A percentile compares a stretch with the other conserved stretches of the same genome.
Conservation (phyloP, 805 yeast genomes). For the Candida sithepensis region DNA sequence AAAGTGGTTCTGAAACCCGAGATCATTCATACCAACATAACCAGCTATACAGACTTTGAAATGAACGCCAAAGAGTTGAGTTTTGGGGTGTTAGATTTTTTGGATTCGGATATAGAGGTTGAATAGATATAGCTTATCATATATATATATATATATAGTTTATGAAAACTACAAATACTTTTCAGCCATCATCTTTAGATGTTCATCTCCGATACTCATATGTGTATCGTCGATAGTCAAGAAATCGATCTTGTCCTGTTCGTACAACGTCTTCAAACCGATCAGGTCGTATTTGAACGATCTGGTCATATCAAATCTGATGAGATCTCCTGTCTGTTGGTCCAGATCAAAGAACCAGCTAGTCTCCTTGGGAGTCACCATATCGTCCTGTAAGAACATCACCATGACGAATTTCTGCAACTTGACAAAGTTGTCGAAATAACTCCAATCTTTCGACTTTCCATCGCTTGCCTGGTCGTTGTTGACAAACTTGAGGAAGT, state of each 20-base stretch:
- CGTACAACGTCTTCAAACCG: conserved; percentile 52
- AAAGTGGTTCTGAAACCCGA: background rate
- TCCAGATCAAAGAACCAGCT: conserved; percentile 63
- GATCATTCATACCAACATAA: background rate
- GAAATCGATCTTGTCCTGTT: conserved; percentile 43
- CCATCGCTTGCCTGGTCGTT: conserved; percentile 45
- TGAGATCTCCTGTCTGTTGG: conserved; percentile 35
- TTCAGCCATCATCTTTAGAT: conserved; percentile 40
- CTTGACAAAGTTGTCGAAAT: conserved; percentile 38
- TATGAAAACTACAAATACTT: conserved; percentile 37
- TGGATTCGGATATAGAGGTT: conserved; percentile 26
- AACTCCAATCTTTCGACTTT: conserved; percentile 23
- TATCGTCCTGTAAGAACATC: conserved; percentile 58
- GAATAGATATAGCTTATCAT: too few species aligned
- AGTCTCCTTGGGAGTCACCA: conserved; percentile 68
- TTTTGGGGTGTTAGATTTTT: conserved; percentile 15
- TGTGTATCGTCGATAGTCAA: conserved; percentile 54
- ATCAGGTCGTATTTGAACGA: conserved; percentile 53
- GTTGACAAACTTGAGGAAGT: conserved; percentile 61
- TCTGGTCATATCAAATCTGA: conserved; percentile 46
- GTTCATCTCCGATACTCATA: conserved; percentile 58
- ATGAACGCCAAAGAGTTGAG: background rate
- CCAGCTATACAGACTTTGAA: background rate
- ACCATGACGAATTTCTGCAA: conserved; percentile 57
- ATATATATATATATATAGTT: background rate